Percentiles rank a stretch among this genome's conserved stretches.
phyloP scores from a whole-genome alignment of 1,284 basidiomycete genomes.

The Cryptococcus hybrid region DNA sequence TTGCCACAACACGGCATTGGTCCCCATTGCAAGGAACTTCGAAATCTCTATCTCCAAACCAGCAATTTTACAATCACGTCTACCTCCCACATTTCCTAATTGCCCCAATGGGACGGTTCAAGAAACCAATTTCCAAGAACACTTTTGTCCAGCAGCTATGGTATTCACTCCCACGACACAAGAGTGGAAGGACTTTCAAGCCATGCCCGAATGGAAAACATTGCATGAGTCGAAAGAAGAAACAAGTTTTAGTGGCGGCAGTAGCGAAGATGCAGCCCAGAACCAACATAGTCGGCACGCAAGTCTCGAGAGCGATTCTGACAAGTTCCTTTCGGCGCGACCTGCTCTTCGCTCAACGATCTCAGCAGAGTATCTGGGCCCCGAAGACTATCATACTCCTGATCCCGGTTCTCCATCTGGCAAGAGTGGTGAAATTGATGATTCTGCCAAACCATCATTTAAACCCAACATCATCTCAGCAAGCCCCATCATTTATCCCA shows the following conservation, averaged over 20 bases:
- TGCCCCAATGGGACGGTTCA: conserved; percentile 7
- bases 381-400: conserved; percentile 26
- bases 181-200: conserved; percentile 48
- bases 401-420: conserved; percentile 29
- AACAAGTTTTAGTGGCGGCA: conserved; percentile 10
- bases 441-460: conserved; percentile 15
- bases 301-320: not conserved
- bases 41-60: conserved; percentile 40
- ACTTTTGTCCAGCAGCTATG: conserved; percentile 29
- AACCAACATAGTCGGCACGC: conserved; percentile 1
- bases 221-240: conserved; percentile 11
- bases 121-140: conserved; percentile 3
- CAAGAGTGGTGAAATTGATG: not conserved
- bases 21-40: conserved; percentile 13
- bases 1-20: conserved; percentile 20
- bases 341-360: conserved; percentile 10
- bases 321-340: not conserved
- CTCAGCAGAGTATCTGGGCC: conserved; percentile 29
- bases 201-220: conserved; percentile 20
- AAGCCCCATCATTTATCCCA: conserved; percentile 15
- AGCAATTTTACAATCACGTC: conserved; percentile 44
- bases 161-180: conserved; percentile 52
- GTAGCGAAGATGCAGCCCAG: conserved; percentile 11
- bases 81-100: conserved; percentile 40
- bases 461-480: conserved; percentile 31